Conservation (phyloP, 805 yeast species). For the Yarrowia sp. region DNA sequence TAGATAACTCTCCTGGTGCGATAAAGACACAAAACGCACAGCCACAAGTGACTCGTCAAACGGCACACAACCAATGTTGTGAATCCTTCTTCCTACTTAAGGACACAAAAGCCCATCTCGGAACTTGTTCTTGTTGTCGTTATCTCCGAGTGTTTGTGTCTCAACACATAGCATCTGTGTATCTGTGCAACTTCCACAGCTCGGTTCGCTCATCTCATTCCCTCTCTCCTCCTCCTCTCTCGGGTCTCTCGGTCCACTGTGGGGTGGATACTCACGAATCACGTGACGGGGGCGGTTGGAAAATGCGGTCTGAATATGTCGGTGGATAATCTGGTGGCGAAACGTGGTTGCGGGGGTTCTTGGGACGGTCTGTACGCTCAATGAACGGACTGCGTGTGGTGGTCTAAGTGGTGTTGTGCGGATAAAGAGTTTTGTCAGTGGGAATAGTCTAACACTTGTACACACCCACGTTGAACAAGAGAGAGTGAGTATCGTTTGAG, state of each 20-base stretch:
- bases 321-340: background rate
- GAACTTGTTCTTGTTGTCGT: too few relatives aligned
- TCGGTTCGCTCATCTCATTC: too few relatives aligned
- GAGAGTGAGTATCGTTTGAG: background rate
- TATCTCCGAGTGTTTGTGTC: too few relatives aligned
- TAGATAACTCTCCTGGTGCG: too few relatives aligned
- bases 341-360: background rate
- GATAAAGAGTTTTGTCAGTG: constrained; percentile 25
- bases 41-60: too few relatives aligned
- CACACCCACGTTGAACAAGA: background rate
- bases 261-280: background rate
- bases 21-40: too few relatives aligned
- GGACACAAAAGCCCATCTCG: too few relatives aligned
- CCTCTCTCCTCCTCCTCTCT: background rate
- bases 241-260: background rate
- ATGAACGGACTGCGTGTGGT: background rate
- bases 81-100: too few relatives aligned
- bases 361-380: background rate
- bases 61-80: too few relatives aligned
- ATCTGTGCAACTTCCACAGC: too few relatives aligned
- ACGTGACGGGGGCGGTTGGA: constrained; percentile 13
- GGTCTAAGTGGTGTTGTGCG: constrained; percentile 16
- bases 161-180: too few relatives aligned
- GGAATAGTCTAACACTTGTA: constrained; percentile 5
- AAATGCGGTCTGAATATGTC: background rate